Base-by-base conservation (phyloP, 495 filamentous ascomycete species). In the Glutinoglossum americanum region DNA sequence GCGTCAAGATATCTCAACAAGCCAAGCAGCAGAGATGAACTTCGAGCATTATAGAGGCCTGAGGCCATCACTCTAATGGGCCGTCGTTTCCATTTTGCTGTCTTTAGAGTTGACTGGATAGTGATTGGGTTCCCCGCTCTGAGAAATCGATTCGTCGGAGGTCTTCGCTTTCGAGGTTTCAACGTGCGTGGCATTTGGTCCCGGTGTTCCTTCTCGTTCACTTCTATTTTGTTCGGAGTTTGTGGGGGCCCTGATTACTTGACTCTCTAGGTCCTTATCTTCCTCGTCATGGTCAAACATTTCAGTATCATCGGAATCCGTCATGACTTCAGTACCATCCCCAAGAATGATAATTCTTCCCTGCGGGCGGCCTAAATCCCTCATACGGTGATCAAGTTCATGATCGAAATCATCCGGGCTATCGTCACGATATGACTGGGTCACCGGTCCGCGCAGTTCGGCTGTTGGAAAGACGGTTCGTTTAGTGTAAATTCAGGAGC, bases 361-460 rank as follows among this genome's bases (percentile, higher is more conserved):
- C 63, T 79, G 77, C 26, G 78, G 37, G 30, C 23, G 53, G 17
- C 39, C 39, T 17, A 56, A 45, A 33, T 39, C 45, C 11, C 45
- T 39, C 33, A 55, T 69, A 3, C 69, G 67, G 53, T 76, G 78
- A 63, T 86, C 80, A 68, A 81, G 75, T 61, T 89, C 86, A 69
- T 85, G 71, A 64, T 96, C 92, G 75, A 89, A 92, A 57, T 89
- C 89, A 72, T 92, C 88, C 54, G 86, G 82, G 68, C 82, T 89
- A 67, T 95, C 89, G 66, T 94, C 90, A 15, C 25, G 1, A 70
- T 86, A 84, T 67, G 93, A 87, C 70, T 89, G 88, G 44, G 83
- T 80, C 55, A 86, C 85, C 54, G 90, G 90, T 62, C 89, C 90
- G 58, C 92, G 85, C 77, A 95, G 94, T 74, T 97, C 89, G 71